Evolutionary conservation across 768 basidiomycete species (phyloP).

Genomic region (Lactifluus echinatus): DNA sequence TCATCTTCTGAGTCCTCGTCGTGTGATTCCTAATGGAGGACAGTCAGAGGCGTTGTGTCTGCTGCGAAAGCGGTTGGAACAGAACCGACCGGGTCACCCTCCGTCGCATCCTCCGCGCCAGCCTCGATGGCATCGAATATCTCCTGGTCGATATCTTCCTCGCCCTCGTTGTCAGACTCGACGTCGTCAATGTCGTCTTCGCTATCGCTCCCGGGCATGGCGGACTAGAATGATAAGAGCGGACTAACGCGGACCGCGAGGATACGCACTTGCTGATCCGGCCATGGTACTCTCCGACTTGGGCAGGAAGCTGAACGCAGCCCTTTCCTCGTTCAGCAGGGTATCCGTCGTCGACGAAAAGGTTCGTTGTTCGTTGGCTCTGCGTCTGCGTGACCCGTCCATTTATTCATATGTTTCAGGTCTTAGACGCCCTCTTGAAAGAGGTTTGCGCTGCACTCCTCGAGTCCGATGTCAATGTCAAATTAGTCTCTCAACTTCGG

Average conservation of each 20-base stretch:
- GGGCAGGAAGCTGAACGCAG: slow-evolving; percentile 88
- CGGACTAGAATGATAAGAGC: slow-evolving; percentile 25
- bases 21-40: slow-evolving; percentile 16
- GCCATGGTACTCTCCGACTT: slow-evolving; percentile 94
- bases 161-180: slow-evolving; percentile 19
- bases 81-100: slow-evolving; percentile 57
- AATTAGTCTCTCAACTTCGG: slow-evolving; percentile 79
- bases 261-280: slow-evolving; percentile 16
- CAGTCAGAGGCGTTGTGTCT: neutral
- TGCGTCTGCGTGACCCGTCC: neutral
- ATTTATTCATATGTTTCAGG: slow-evolving; percentile 38
- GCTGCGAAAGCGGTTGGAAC: neutral
- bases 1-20: slow-evolving; percentile 28
- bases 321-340: slow-evolving; percentile 81
- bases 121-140: slow-evolving; percentile 49
- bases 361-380: no score
- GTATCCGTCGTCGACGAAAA: slow-evolving; percentile 88
- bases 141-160: slow-evolving; percentile 25
- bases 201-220: slow-evolving; percentile 38
- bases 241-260: slow-evolving; percentile 4
- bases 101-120: slow-evolving; percentile 50
- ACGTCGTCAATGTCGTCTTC: slow-evolving; percentile 49
- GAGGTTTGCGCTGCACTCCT: slow-evolving; percentile 91
- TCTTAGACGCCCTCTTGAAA: slow-evolving; percentile 88
- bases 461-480: slow-evolving; percentile 97